phyloP scores from a whole-genome alignment of 306 rosid species.

The Abrus pulchellus region DNA sequence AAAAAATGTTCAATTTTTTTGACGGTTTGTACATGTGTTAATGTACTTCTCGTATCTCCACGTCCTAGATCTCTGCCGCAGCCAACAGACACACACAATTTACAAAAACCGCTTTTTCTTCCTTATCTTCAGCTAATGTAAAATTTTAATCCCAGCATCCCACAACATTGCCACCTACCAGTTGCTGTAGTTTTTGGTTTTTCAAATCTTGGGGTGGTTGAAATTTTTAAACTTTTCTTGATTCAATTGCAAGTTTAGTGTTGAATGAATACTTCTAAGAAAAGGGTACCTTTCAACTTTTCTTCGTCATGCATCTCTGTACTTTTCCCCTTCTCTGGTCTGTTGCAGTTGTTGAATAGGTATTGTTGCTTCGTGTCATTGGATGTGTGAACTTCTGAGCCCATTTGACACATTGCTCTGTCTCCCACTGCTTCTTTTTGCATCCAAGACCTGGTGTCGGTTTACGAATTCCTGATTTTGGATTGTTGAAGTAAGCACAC shows the following conservation, averaged over 20 bases:
- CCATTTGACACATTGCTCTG: constrained; percentile 41
- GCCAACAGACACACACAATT: constrained; percentile 24
- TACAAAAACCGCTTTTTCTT: constrained; percentile 48
- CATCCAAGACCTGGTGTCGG: constrained; percentile 28
- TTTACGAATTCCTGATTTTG: constrained; percentile 24
- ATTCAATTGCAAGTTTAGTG: constrained; percentile 42
- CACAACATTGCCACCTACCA: constrained; percentile 46
- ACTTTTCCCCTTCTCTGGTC: constrained; percentile 18
- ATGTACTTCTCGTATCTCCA: constrained; percentile 64
- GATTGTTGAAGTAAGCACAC: constrained; percentile 49
- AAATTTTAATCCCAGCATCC: constrained; percentile 37
- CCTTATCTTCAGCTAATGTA: constrained; percentile 38
- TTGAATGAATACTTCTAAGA: constrained; percentile 44
- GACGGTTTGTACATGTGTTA: constrained; percentile 53
- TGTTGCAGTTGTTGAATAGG: constrained; percentile 47
- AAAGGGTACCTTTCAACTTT: constrained; percentile 50
- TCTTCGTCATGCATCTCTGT: constrained; percentile 18
- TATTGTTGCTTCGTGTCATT: constrained; percentile 34
- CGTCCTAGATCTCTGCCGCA: constrained; percentile 72
- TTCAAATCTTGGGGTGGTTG: constrained; percentile 47
- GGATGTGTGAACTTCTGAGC: constrained; percentile 47
- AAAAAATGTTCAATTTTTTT: constrained; percentile 16
- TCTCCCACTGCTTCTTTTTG: constrained; percentile 26
- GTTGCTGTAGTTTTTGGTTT: constrained; percentile 1
- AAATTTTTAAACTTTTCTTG: constrained; percentile 43